Evolutionary conservation across 768 basidiomycete species (phyloP).

Genomic region (Suillus hirtellus): DNA sequence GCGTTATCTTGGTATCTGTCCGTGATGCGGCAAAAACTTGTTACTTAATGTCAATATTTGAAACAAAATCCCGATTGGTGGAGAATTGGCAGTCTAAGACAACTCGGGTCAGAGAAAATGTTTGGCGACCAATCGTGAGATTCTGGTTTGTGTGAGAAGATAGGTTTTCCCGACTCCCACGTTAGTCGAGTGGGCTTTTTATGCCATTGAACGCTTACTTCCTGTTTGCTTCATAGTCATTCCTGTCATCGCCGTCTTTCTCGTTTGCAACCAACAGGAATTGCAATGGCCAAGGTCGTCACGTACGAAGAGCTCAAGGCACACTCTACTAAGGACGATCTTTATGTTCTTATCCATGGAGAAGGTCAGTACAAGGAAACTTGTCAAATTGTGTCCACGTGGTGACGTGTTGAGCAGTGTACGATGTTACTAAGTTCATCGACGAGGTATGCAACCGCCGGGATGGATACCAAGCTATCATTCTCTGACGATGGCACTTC

Average conservation of each 20-base stretch:
- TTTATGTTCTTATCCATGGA: slow-evolving; percentile 82
- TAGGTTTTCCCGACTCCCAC: not conserved
- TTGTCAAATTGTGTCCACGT: not conserved
- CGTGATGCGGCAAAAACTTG: not conserved
- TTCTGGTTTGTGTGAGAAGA: slow-evolving; percentile 15
- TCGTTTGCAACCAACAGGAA: slow-evolving; percentile 14
- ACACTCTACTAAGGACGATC: slow-evolving; percentile 69
- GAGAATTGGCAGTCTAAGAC: too few relatives aligned
- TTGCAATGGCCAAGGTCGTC: slow-evolving; percentile 52
- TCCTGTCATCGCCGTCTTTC: slow-evolving; percentile 17
- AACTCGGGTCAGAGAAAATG: too few relatives aligned
- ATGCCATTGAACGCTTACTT: slow-evolving; percentile 17
- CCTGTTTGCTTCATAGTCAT: slow-evolving; percentile 28
- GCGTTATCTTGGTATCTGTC: not conserved
- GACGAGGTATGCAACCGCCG: slow-evolving; percentile 68
- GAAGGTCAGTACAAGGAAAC: slow-evolving; percentile 56
- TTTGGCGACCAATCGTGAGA: not conserved
- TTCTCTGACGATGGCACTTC: not conserved
- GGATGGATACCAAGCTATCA: too few relatives aligned
- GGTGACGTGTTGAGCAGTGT: slow-evolving; percentile 54
- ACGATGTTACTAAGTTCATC: slow-evolving; percentile 90
- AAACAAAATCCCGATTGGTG: too few relatives aligned
- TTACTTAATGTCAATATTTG: not conserved
- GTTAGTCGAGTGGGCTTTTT: too few relatives aligned
- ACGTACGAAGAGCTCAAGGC: slow-evolving; percentile 76